Evolutionary conservation across 805 yeast species (phyloP).

Genomic region (Wickerhamomyces chaumierensis): DNA sequence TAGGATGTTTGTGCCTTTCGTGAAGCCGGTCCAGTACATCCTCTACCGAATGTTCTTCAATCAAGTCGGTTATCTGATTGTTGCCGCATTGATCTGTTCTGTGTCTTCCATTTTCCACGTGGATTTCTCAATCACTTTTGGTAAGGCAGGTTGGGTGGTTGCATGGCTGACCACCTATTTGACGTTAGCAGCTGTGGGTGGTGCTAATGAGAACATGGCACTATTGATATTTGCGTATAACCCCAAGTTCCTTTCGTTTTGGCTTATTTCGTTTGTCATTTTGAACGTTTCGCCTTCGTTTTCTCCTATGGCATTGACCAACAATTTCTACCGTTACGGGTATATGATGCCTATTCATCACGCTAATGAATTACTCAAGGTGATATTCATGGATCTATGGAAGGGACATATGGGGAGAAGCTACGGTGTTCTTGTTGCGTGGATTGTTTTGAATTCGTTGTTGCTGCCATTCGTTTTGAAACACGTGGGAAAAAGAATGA

Average conservation of each 20-base stretch:
- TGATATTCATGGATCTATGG: slow-evolving; percentile 43
- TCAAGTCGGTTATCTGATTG: slow-evolving; percentile 40
- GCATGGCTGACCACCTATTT: slow-evolving; percentile 61
- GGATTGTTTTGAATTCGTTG: slow-evolving; percentile 42
- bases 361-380: slow-evolving; percentile 49
- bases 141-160: slow-evolving; percentile 61
- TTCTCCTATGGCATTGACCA: slow-evolving; percentile 47
- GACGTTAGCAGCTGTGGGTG: slow-evolving; percentile 69
- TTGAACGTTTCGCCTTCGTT: slow-evolving; percentile 60
- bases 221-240: slow-evolving; percentile 35
- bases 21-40: slow-evolving; percentile 34
- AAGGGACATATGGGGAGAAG: slow-evolving; percentile 49
- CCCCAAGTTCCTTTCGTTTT: slow-evolving; percentile 61
- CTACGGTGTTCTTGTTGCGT: slow-evolving; percentile 45
- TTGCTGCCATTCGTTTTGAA: slow-evolving; percentile 33
- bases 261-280: slow-evolving; percentile 65
- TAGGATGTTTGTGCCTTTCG: slow-evolving; percentile 31
- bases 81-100: slow-evolving; percentile 46
- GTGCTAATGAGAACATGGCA: slow-evolving; percentile 58
- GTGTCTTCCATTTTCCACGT: slow-evolving; percentile 63
- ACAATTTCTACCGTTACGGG: slow-evolving; percentile 50
- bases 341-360: slow-evolving; percentile 63
- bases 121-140: slow-evolving; percentile 46
- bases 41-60: slow-evolving; percentile 40
- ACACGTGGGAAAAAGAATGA: slow-evolving; percentile 29